A percentile compares a stretch with the other conserved stretches of the same genome.
phyloP scores from a whole-genome alignment of 2,329 filamentous ascomycete genomes.

The Rhytidhysteron rufulum region DNA sequence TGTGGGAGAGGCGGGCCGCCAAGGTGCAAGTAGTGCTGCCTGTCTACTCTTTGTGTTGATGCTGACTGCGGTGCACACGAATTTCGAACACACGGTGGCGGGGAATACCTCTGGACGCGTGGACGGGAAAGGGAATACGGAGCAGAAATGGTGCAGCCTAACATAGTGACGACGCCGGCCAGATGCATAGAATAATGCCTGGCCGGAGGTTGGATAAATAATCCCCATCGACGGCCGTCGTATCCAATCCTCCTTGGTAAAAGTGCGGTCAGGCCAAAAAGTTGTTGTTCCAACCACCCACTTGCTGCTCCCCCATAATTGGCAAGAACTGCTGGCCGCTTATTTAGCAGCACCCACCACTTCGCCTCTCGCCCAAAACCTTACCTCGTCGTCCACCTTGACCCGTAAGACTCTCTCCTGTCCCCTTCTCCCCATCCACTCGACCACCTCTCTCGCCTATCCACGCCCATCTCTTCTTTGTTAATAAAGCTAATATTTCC shows the following conservation, averaged over 20 bases:
- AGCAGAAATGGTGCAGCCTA: constrained; percentile 24
- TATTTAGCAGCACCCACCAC: constrained; percentile 41
- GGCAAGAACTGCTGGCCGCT: constrained; percentile 37
- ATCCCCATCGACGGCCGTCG: too few relatives aligned
- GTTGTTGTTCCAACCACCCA: constrained; percentile 20
- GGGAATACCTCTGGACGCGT: constrained; percentile 30
- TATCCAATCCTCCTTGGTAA: neutral
- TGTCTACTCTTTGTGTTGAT: constrained; percentile 13
- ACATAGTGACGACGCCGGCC: too few relatives aligned
- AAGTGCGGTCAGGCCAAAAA: neutral
- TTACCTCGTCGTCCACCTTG: constrained; percentile 23
- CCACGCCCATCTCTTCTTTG: constrained; percentile 14
- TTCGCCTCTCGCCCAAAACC: constrained; percentile 37
- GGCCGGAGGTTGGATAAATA: too few relatives aligned
- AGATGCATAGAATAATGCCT: neutral
- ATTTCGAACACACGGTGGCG: constrained; percentile 26
- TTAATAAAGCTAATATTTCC: constrained; percentile 23
- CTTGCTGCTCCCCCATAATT: constrained; percentile 34
- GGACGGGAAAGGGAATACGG: too few relatives aligned
- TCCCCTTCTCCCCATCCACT: constrained; percentile 19
- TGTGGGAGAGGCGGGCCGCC: constrained; percentile 8
- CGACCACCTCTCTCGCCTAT: constrained; percentile 20
- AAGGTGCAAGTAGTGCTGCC: constrained; percentile 25
- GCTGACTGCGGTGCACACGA: constrained; percentile 16
- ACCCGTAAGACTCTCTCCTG: constrained; percentile 28